Evolutionary conservation across 768 basidiomycete species (phyloP).

Genomic region (Rickenella mellea): DNA sequence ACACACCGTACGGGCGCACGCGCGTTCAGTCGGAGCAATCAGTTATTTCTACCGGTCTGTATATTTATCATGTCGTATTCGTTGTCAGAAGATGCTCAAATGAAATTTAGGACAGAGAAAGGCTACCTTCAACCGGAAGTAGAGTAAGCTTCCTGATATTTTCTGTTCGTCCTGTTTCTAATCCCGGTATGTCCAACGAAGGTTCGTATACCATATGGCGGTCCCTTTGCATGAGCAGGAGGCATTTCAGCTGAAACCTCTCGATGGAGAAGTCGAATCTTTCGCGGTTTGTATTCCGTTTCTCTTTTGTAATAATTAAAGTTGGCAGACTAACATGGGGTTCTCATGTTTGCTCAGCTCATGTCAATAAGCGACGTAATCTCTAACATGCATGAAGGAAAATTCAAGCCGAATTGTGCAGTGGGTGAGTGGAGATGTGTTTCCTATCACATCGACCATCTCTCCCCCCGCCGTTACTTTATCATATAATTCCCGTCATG

Average conservation of each 20-base stretch:
- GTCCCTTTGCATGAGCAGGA: conserved; percentile 48
- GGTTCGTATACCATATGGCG: conserved; percentile 77
- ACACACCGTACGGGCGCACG: conserved; percentile 47
- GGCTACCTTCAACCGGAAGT: conserved; percentile 88
- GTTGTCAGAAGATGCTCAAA: background rate
- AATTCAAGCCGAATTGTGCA: conserved; percentile 93
- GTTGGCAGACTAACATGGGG: background rate
- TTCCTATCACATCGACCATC: background rate
- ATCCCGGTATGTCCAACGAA: conserved; percentile 16
- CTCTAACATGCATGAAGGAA: conserved; percentile 48
- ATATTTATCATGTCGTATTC: background rate
- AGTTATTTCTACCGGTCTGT: conserved; percentile 77
- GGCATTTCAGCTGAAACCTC: conserved; percentile 56
- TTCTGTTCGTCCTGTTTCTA: background rate
- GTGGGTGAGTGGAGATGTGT: conserved; percentile 40
- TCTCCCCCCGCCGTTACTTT: background rate
- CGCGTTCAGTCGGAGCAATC: conserved; percentile 55
- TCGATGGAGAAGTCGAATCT: conserved; percentile 90
- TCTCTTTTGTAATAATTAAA: background rate
- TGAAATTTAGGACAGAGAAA: conserved; percentile 33
- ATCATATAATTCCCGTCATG: background rate
- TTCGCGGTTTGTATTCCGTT: conserved; percentile 56
- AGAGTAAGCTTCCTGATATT: conserved; percentile 38
- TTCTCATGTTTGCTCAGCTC: conserved; percentile 34
- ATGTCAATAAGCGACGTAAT: conserved; percentile 55